Conservation (phyloP, 2,329 filamentous ascomycete species). For the Diaporthe ampelina region DNA sequence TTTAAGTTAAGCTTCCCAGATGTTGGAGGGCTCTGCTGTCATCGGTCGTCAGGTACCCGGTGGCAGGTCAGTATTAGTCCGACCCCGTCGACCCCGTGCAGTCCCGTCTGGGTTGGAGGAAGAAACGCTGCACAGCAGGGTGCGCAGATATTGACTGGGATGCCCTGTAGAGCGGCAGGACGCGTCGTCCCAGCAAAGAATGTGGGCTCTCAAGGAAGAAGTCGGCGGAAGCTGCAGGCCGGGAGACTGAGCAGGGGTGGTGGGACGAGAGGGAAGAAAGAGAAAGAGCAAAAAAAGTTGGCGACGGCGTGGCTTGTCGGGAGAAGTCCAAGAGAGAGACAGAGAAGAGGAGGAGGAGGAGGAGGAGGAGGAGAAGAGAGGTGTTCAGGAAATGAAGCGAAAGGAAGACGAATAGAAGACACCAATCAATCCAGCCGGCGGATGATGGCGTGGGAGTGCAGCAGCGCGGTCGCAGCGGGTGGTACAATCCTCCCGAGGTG, state of each 20-base stretch:
- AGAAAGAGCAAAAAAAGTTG: too few species aligned
- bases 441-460: conserved; percentile 3
- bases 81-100: neutral
- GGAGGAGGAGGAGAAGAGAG: neutral
- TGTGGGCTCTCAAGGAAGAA: neutral
- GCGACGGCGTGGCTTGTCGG: too few species aligned
- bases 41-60: conserved; percentile 20
- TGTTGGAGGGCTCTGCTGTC: neutral
- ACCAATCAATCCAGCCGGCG: conserved; percentile 20
- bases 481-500: too few species aligned
- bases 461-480: too few species aligned
- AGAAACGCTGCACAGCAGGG: conserved; percentile 1
- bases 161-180: conserved; percentile 25
- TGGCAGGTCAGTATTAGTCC: conserved; percentile 1
- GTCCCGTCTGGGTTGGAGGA: neutral
- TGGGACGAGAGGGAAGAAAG: too few species aligned
- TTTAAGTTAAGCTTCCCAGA: conserved; percentile 3
- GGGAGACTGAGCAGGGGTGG: neutral
- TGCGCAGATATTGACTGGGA: conserved; percentile 5
- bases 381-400: conserved; percentile 3
- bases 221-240: too few species aligned
- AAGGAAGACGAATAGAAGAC: conserved; percentile 6
- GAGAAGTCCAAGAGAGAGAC: neutral
- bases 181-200: conserved; percentile 21
- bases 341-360: neutral